Evolutionary conservation across 2,329 filamentous ascomycete species (phyloP).

Genomic region (Paecilomyces variotii): DNA sequence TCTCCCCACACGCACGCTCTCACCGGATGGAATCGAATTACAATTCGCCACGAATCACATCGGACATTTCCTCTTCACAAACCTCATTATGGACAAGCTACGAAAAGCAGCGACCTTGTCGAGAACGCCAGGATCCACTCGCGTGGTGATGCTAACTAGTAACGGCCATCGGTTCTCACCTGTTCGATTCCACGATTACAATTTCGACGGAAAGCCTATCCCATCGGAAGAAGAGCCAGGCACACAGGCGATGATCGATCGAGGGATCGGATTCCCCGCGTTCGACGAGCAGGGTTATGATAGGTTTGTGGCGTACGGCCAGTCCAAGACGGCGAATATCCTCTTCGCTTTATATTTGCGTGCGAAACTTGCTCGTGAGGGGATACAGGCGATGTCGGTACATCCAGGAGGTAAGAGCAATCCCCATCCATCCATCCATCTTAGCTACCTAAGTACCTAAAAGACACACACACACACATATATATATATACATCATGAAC

Average conservation of each 20-base stretch:
- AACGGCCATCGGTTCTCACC: slow-evolving; percentile 17
- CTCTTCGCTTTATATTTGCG: slow-evolving; percentile 30
- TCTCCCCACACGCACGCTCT: slow-evolving; percentile 3
- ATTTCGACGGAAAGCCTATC: slow-evolving; percentile 17
- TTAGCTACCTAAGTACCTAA: too few species aligned
- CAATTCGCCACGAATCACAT: slow-evolving; percentile 16
- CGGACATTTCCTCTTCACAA: slow-evolving; percentile 16
- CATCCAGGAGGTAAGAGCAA: slow-evolving; percentile 15
- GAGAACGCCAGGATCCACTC: slow-evolving; percentile 7
- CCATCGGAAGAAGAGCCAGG: slow-evolving; percentile 9
- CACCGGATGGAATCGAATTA: slow-evolving; percentile 19
- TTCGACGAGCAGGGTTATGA: slow-evolving; percentile 4
- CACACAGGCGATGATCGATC: slow-evolving; percentile 18
- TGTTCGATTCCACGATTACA: slow-evolving; percentile 26
- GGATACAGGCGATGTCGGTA: slow-evolving; percentile 15
- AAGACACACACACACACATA: too few species aligned
- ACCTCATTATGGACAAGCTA: slow-evolving; percentile 13
- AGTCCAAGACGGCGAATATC: slow-evolving; percentile 39
- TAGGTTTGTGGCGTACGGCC: slow-evolving; percentile 9
- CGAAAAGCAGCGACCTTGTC: slow-evolving; percentile 5
- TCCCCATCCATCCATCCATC: too few species aligned
- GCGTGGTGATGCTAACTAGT: slow-evolving; percentile 21
- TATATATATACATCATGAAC: slow-evolving; percentile 13
- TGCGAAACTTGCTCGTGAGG: slow-evolving; percentile 7
- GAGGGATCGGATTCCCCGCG: neutral